These are phyloP conservation scores for Xylaria sp. DNA, from an alignment of 2,329 filamentous ascomycete genomes.

Conservation along the genomic window DNA sequence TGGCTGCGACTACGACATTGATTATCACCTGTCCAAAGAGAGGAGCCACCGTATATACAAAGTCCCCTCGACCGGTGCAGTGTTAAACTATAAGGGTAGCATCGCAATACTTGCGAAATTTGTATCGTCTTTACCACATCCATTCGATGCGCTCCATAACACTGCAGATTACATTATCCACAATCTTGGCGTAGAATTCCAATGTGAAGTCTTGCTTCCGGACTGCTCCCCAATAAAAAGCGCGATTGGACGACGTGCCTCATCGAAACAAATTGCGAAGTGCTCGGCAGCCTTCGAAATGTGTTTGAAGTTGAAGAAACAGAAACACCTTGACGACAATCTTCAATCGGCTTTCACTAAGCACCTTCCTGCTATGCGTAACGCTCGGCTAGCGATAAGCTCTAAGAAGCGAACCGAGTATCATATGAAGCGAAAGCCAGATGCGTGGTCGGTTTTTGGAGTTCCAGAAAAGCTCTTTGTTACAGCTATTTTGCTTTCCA, in stretches of 20 bases:
- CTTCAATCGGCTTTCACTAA: constrained; percentile 79
- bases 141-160: constrained; percentile 49
- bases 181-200: constrained; percentile 66
- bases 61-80: constrained; percentile 76
- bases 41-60: constrained; percentile 63
- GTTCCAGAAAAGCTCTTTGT: constrained; percentile 66
- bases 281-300: constrained; percentile 89
- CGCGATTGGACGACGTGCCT: constrained; percentile 69
- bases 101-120: constrained; percentile 78
- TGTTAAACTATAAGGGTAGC: constrained; percentile 79
- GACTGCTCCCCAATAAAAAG: constrained; percentile 76
- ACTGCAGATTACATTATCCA: constrained; percentile 71
- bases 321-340: constrained; percentile 75
- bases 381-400: constrained; percentile 83
- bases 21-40: constrained; percentile 64
- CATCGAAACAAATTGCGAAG: constrained; percentile 81
- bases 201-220: constrained; percentile 84
- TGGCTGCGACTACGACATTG: constrained; percentile 67
- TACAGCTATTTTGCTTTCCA: constrained; percentile 68
- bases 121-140: constrained; percentile 71
- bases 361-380: constrained; percentile 81
- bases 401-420: constrained; percentile 80
- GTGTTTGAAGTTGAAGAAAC: constrained; percentile 74
- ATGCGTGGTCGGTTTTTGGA: constrained; percentile 70
- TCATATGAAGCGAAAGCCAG: constrained; percentile 80